phyloP scores from a whole-genome alignment of 352 stramenopile genomes.

The Phytopythium oedochilum region DNA sequence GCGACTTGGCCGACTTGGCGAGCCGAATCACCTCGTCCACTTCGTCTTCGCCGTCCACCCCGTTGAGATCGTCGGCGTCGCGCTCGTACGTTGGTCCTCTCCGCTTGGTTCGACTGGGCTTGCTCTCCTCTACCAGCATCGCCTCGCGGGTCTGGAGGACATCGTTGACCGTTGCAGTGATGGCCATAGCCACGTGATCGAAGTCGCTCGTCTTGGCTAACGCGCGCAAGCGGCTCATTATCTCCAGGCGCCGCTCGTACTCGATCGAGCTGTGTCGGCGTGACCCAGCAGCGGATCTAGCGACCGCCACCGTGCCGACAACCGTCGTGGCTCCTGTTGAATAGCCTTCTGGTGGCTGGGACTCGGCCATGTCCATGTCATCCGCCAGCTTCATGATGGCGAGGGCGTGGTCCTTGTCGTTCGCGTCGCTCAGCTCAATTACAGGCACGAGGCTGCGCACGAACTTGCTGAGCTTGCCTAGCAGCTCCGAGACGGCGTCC shows the following conservation, averaged over 20 bases:
- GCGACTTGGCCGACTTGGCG: conserved; percentile 39
- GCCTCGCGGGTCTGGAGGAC: conserved; percentile 22
- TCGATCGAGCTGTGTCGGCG: conserved; percentile 8
- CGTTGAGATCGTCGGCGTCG: conserved; percentile 3
- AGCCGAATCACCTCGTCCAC: conserved; percentile 29
- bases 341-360: too few species aligned
- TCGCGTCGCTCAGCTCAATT: conserved; percentile 17
- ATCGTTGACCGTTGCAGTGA: conserved; percentile 18
- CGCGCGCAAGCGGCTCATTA: conserved; percentile 12
- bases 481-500: conserved; percentile 32
- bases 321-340: too few species aligned
- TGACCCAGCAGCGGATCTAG: neutral
- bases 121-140: conserved; percentile 2
- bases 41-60: conserved; percentile 8
- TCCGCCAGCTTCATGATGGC: conserved; percentile 52
- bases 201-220: conserved; percentile 13
- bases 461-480: conserved; percentile 56
- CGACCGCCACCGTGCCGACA: neutral
- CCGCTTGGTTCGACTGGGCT: neutral
- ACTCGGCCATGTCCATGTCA: conserved; percentile 29
- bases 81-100: conserved; percentile 8
- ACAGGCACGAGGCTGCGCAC: conserved; percentile 51
- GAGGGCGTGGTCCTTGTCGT: conserved; percentile 24
- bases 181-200: conserved; percentile 11
- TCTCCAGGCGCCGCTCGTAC: conserved; percentile 10